Conservation (phyloP, 305 asterid species). For the Stenogyne calaminthoides region DNA sequence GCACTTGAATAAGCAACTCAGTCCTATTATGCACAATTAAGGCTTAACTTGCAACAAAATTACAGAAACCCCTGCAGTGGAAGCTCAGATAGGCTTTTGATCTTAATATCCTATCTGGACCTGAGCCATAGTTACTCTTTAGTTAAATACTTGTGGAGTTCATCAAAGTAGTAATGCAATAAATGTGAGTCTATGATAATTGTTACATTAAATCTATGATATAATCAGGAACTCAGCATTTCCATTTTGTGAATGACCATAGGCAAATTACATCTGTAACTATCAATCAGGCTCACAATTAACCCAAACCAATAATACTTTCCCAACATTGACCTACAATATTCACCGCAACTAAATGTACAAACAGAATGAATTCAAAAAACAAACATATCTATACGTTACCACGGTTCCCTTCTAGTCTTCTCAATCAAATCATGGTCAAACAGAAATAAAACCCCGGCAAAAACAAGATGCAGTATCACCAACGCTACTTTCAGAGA, state of each 20-base stretch:
- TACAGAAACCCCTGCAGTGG: background rate
- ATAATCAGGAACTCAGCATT: constrained; percentile 11
- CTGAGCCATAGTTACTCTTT: background rate
- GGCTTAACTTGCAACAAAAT: background rate
- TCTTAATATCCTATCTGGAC: background rate
- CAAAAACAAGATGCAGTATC: constrained; percentile 67
- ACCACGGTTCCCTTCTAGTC: constrained; percentile 75
- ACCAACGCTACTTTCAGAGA: constrained; percentile 72
- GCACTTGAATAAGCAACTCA: constrained; percentile 11
- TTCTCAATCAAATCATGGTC: constrained; percentile 68
- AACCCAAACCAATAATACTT: background rate
- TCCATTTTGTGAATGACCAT: background rate
- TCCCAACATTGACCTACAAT: constrained; percentile 27
- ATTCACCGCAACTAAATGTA: background rate
- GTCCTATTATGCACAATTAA: constrained; percentile 5
- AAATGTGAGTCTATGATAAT: background rate
- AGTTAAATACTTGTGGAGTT: background rate
- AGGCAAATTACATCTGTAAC: constrained; percentile 20
- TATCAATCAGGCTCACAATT: constrained; percentile 16
- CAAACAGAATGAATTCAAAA: background rate
- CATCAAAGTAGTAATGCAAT: constrained; percentile 14
- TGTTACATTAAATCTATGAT: background rate
- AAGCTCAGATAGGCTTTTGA: background rate
- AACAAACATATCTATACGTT: constrained; percentile 27
- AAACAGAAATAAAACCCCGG: constrained; percentile 61